These are phyloP conservation scores for Bothriochloa decipiens DNA, from an alignment of 176 grass and related monocot species.

Conservation along the genomic window DNA sequence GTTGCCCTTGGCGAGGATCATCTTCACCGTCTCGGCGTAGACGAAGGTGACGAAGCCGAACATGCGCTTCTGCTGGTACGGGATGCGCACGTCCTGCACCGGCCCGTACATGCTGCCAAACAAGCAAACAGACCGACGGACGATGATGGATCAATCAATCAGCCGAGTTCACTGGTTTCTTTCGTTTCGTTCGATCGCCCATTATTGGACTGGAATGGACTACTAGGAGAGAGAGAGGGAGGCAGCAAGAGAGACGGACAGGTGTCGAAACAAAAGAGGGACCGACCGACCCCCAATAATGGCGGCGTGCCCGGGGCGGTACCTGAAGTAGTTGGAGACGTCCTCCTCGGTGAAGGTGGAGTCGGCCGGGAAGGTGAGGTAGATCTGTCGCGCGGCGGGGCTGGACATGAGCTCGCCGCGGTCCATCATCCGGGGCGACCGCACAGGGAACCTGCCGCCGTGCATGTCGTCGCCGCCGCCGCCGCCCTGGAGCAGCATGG, in stretches of 20 bases:
- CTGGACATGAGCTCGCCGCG: conserved; percentile 59
- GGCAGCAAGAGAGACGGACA: not conserved
- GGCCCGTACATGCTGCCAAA: conserved; percentile 69
- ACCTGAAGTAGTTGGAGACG: conserved; percentile 89
- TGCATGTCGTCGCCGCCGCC: conserved; percentile 47
- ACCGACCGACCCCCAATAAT: not conserved
- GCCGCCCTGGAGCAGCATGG: conserved; percentile 42
- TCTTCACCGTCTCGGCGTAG: conserved; percentile 65
- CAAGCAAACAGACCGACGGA: not conserved
- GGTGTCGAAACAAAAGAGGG: not conserved
- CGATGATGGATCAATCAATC: not conserved
- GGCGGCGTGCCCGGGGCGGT: not conserved
- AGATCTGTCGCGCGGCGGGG: conserved; percentile 75
- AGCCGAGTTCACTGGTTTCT: not conserved
- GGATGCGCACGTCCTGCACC: conserved; percentile 91
- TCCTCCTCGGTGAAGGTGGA: conserved; percentile 88
- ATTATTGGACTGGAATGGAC: not conserved
- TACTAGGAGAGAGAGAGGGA: not conserved
- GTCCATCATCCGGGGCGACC: conserved; percentile 58
- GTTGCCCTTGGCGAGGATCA: conserved; percentile 75
- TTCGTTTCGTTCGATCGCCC: not conserved
- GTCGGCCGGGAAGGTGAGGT: conserved; percentile 83
- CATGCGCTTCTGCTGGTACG: conserved; percentile 95
- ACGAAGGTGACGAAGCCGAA: conserved; percentile 94
- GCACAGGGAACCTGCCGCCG: conserved; percentile 46